Conservation (phyloP, 2,329 filamentous ascomycete genomes). For the Fusarium sp. region DNA sequence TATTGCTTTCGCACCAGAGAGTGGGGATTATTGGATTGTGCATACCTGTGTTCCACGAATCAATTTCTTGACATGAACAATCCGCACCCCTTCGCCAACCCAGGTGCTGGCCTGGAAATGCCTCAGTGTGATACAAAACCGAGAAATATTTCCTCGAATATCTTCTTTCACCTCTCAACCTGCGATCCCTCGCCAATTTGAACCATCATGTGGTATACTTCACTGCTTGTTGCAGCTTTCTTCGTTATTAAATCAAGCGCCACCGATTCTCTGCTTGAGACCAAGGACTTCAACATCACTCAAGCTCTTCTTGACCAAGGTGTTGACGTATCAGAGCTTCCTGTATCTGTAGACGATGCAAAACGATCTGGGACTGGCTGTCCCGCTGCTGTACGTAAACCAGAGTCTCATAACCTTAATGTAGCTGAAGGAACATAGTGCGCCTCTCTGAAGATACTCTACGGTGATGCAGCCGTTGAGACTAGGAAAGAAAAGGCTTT, state of each 20-base stretch:
- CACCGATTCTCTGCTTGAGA: background rate
- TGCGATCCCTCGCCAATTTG: too few relatives aligned
- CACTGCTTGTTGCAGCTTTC: background rate
- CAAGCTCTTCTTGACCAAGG: conserved; percentile 20
- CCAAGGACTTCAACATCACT: conserved; percentile 13
- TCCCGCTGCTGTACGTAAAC: conserved; percentile 1
- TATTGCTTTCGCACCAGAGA: background rate
- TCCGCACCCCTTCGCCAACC: background rate
- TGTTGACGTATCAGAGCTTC: conserved; percentile 6
- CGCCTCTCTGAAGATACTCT: conserved; percentile 16
- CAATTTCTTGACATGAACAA: background rate
- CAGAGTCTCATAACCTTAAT: fast-evolving
- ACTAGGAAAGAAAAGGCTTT: conserved; percentile 3
- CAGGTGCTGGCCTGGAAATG: background rate
- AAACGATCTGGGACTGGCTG: conserved; percentile 2
- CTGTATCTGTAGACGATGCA: background rate
- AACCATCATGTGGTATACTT: background rate
- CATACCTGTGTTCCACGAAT: background rate
- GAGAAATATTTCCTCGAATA: background rate
- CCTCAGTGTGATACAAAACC: background rate
- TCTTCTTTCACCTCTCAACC: background rate
- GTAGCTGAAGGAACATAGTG: background rate
- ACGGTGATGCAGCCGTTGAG: conserved; percentile 15
- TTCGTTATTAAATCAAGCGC: background rate
- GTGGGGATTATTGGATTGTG: background rate